Percentiles rank a stretch among this genome's conserved stretches.
These are phyloP conservation scores for Glycine latifolia DNA, from an alignment of 306 rosid genomes.

Conservation along the genomic window DNA sequence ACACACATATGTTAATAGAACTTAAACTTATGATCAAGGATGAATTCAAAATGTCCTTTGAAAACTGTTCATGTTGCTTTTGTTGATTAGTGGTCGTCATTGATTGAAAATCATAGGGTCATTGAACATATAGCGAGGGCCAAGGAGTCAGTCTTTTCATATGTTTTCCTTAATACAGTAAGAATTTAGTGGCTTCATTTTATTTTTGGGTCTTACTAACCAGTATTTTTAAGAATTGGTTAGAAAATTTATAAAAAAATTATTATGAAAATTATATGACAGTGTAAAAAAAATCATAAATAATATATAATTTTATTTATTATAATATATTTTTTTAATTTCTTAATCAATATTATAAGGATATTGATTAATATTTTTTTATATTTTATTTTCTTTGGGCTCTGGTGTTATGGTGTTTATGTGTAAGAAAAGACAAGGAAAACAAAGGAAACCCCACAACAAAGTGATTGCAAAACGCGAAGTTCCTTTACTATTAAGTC, in stretches of 20 bases:
- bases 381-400: neutral
- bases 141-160: neutral
- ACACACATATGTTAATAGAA: neutral
- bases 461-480: constrained; percentile 21
- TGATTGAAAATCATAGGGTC: constrained; percentile 38
- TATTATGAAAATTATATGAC: no score
- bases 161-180: neutral
- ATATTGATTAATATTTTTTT: neutral
- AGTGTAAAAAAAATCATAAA: no score
- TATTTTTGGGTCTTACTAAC: neutral
- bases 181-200: neutral
- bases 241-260: no score
- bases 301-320: no score
- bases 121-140: neutral
- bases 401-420: neutral
- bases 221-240: no score
- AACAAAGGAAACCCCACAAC: neutral
- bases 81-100: constrained; percentile 20
- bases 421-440: constrained; percentile 25
- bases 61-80: neutral
- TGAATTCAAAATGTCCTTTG: neutral
- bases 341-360: no score
- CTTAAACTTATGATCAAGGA: neutral
- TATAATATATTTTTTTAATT: no score
- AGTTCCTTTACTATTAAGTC: neutral